Base-by-base conservation (phyloP, 176 grass and related monocot species). In the Areca catechu region DNA sequence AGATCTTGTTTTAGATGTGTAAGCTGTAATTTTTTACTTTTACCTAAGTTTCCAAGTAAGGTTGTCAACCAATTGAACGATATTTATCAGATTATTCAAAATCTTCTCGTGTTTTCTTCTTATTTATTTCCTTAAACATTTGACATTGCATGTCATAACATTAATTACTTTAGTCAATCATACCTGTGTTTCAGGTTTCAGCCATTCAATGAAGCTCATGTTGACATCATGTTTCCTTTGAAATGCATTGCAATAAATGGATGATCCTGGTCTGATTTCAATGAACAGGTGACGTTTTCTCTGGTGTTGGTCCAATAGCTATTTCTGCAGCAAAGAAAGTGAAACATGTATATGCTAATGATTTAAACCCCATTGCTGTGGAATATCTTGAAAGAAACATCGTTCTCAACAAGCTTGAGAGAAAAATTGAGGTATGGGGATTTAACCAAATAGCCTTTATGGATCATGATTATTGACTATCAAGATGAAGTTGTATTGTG, bases 261-360 rank as follows among this genome's bases (percentile, higher is more conserved):
- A 19, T 22, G 10, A 12, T 57, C 22, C 6, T 57, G 10, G 5
- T 22, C 22, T 12, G 19, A 64, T 63, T 29, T 74, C 51, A 43
- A 64, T 51, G 54, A 72, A 71, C 61, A 95, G 90, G 90, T 71
- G 90, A 95, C 66, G 75, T 95, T 52, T 95, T 95, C 49, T 80
- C 63, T 79, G 86, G 90, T 72, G 90, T 95, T 21, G 90, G 90
- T 51, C 90, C 90, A 4, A 68, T 95, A 76, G 69, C 90, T 56
- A 83, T 95, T 79, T 89, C 59, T 69, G 82, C 90, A 53, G 86
- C 80, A 27, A 95, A 64, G 70, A 95, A 84, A 65, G 90, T 90
- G 51, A 81, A 72, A 66, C 76, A 86, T 81, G 86, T 95, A 10
- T 95, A 89, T 79, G 90, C 90, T 68, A 95, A 95, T 84, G 90